Conservation (phyloP, 2,329 filamentous ascomycete species). For the Botrytis porri region DNA sequence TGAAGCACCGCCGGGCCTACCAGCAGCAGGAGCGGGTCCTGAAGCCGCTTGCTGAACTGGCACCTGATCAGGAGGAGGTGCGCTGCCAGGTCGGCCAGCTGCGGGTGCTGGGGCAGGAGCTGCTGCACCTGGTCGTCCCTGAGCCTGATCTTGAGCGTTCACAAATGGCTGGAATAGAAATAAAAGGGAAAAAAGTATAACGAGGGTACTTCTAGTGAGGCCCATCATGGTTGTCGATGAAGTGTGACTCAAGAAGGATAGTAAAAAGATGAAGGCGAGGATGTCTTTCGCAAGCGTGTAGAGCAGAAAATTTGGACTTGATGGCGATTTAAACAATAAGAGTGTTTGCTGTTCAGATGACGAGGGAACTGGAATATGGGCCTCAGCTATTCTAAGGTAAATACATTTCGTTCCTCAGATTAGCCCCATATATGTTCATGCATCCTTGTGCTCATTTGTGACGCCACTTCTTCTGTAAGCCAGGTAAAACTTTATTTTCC, state of each 20-base stretch:
- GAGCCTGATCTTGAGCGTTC: slow-evolving; percentile 13
- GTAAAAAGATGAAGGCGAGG: background rate
- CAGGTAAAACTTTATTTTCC: background rate
- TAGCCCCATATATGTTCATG: background rate
- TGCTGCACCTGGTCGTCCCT: background rate
- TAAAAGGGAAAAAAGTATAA: background rate
- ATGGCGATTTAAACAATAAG: background rate
- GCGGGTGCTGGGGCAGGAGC: slow-evolving; percentile 1
- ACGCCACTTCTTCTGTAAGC: background rate
- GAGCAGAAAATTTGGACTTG: background rate
- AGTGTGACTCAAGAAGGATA: background rate
- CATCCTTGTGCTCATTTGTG: background rate
- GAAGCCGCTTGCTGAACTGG: background rate
- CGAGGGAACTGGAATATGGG: background rate
- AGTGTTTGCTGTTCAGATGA: background rate
- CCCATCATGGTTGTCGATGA: slow-evolving; percentile 4
- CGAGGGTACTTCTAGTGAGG: slow-evolving; percentile 11
- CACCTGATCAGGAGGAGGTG: background rate
- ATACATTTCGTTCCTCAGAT: background rate
- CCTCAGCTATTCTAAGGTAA: background rate
- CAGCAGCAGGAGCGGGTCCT: slow-evolving; percentile 1
- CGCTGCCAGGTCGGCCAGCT: background rate
- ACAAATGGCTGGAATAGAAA: background rate
- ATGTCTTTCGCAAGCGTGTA: slow-evolving; percentile 10
- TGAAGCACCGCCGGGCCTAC: background rate